Conservation (phyloP, 1,139 yeast species). For the Candida glucosophila region DNA sequence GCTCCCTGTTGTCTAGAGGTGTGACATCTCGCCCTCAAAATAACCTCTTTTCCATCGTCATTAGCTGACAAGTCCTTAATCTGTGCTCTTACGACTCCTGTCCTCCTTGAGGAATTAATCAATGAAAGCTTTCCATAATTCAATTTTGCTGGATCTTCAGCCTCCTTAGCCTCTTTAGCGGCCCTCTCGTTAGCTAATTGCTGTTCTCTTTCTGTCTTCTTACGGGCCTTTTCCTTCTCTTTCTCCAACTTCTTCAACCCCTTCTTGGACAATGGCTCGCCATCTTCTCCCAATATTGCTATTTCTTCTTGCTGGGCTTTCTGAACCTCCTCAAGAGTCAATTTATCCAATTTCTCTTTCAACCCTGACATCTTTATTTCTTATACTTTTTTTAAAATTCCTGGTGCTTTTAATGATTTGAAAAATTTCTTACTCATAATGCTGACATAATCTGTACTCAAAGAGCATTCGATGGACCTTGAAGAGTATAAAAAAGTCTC, state of each 20-base stretch:
- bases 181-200: slow-evolving; percentile 82
- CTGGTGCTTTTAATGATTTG: no score
- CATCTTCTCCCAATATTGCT: slow-evolving; percentile 66
- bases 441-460: no score
- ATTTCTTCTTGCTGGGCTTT: slow-evolving; percentile 13
- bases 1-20: slow-evolving; percentile 93
- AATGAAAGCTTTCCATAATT: slow-evolving; percentile 87
- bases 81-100: slow-evolving; percentile 50
- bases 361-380: slow-evolving; percentile 21
- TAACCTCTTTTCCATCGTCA: slow-evolving; percentile 71
- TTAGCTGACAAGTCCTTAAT: slow-evolving; percentile 49
- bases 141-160: slow-evolving; percentile 75
- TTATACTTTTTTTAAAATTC: no score
- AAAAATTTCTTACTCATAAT: no score
- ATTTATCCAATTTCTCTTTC: slow-evolving; percentile 25
- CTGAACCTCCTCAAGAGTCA: slow-evolving; percentile 18
- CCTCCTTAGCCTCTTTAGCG: slow-evolving; percentile 63
- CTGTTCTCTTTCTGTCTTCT: slow-evolving; percentile 89
- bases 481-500: no score
- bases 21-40: slow-evolving; percentile 91
- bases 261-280: slow-evolving; percentile 90
- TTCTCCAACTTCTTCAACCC: slow-evolving; percentile 92
- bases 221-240: slow-evolving; percentile 84
- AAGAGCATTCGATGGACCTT: no score
- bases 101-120: slow-evolving; percentile 66